Conservation (phyloP, 164 flowering plant genomes). For the Vitis amurensis region DNA sequence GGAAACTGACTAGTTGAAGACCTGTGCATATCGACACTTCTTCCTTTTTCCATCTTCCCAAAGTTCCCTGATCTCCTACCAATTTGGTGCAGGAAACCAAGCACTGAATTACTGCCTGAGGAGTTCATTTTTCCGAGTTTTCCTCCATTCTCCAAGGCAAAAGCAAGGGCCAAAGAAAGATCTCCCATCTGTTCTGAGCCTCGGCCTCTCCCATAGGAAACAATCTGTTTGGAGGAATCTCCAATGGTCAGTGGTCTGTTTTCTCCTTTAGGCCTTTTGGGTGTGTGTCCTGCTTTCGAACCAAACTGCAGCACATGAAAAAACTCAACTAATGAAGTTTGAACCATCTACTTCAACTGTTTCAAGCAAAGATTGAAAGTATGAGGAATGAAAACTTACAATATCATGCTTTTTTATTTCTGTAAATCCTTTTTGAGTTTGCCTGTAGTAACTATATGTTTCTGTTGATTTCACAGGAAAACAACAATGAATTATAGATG, state of each 20-base stretch:
- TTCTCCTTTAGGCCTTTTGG: conserved; percentile 19
- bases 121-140: conserved; percentile 37
- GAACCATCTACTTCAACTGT: conserved; percentile 1
- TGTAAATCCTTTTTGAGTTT: conserved; percentile 38
- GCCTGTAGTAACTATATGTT: conserved; percentile 37
- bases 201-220: conserved; percentile 40
- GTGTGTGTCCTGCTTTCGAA: conserved; percentile 13
- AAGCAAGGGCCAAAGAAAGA: conserved; percentile 60
- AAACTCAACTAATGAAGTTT: conserved; percentile 5
- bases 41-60: conserved; percentile 27
- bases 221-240: conserved; percentile 53
- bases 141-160: conserved; percentile 63
- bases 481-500: background rate
- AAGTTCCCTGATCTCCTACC: conserved; percentile 37
- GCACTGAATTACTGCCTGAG: conserved; percentile 31
- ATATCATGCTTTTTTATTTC: conserved; percentile 26
- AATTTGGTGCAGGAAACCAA: conserved; percentile 43
- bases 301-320: conserved; percentile 31
- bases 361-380: background rate
- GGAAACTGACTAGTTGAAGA: conserved; percentile 34
- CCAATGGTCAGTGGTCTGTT: conserved; percentile 20
- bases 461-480: conserved; percentile 29
- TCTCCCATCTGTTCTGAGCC: conserved; percentile 45
- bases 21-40: conserved; percentile 15
- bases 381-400: conserved; percentile 33